Evolutionary conservation across 352 stramenopile species (phyloP).

Genomic region (Thalassiosira tumida): DNA sequence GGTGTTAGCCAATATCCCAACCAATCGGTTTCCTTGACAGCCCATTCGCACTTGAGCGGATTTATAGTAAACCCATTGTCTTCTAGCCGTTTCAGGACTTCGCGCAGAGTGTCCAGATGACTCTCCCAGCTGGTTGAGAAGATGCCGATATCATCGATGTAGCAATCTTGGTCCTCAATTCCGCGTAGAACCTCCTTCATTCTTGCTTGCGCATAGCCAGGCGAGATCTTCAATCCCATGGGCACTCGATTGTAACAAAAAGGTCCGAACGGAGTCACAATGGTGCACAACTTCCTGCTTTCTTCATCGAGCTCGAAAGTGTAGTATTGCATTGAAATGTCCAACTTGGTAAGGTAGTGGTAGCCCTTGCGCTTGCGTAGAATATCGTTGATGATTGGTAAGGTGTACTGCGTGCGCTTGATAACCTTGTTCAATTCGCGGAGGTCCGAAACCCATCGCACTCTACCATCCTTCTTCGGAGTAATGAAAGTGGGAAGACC

Average conservation of each 20-base stretch:
- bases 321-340: slow-evolving; percentile 78
- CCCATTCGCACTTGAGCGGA: slow-evolving; percentile 81
- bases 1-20: slow-evolving; percentile 78
- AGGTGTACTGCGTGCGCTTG: slow-evolving; percentile 58
- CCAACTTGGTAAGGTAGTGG: slow-evolving; percentile 80
- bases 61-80: slow-evolving; percentile 72
- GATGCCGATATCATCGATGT: slow-evolving; percentile 78
- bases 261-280: slow-evolving; percentile 75
- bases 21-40: slow-evolving; percentile 79
- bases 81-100: slow-evolving; percentile 52
- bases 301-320: slow-evolving; percentile 79
- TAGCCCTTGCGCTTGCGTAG: slow-evolving; percentile 59
- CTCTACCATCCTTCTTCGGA: slow-evolving; percentile 81
- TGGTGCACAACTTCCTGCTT: slow-evolving; percentile 62
- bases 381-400: slow-evolving; percentile 86
- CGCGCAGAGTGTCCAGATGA: slow-evolving; percentile 52
- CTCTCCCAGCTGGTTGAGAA: slow-evolving; percentile 67
- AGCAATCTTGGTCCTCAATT: slow-evolving; percentile 57
- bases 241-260: slow-evolving; percentile 74
- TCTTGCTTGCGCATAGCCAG: slow-evolving; percentile 73
- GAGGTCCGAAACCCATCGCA: slow-evolving; percentile 81
- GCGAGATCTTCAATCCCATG: slow-evolving; percentile 77
- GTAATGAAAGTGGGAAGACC: slow-evolving; percentile 68
- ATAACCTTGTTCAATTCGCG: slow-evolving; percentile 80
- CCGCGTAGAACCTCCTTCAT: slow-evolving; percentile 72